Evolutionary conservation across 768 basidiomycete genomes (phyloP).

Genomic region (Paxillus involutus): DNA sequence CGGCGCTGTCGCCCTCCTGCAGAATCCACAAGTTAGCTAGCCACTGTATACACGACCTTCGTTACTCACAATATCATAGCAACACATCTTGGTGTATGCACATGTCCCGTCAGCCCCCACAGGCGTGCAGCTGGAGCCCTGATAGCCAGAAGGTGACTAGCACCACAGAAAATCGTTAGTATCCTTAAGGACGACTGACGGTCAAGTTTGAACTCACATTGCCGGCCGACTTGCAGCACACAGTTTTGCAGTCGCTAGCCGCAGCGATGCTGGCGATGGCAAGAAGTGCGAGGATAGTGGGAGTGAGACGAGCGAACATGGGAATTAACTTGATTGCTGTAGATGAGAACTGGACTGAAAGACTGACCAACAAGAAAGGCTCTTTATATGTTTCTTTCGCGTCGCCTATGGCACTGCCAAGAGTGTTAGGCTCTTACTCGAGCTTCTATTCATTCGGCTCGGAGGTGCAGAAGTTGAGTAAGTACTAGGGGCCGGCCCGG

Average conservation of each 20-base stretch:
- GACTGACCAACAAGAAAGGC: not conserved
- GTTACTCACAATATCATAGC: conserved; percentile 1
- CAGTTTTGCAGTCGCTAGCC: not conserved
- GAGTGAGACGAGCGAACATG: conserved; percentile 6
- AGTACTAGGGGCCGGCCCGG: too few species aligned
- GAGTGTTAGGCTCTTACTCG: too few species aligned
- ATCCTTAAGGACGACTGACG: not conserved
- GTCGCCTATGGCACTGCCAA: not conserved
- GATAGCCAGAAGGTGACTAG: conserved; percentile 1
- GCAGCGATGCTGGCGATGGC: not conserved
- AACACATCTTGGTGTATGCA: conserved; percentile 4
- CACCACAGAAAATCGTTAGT: not conserved
- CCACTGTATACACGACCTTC: not conserved
- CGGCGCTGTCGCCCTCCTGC: not conserved
- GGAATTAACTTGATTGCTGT: too few species aligned
- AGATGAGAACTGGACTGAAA: not conserved
- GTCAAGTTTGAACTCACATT: not conserved
- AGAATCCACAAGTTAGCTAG: not conserved
- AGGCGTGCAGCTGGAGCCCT: not conserved
- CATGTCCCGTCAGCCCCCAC: not conserved
- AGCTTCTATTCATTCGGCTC: too few species aligned
- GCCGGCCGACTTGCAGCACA: not conserved
- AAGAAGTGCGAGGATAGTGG: not conserved
- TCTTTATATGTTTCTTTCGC: not conserved
- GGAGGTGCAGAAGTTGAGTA: too few species aligned